These are phyloP conservation scores for Blastobotrys chiropterorum DNA, from an alignment of 805 yeast species.

Conservation along the genomic window DNA sequence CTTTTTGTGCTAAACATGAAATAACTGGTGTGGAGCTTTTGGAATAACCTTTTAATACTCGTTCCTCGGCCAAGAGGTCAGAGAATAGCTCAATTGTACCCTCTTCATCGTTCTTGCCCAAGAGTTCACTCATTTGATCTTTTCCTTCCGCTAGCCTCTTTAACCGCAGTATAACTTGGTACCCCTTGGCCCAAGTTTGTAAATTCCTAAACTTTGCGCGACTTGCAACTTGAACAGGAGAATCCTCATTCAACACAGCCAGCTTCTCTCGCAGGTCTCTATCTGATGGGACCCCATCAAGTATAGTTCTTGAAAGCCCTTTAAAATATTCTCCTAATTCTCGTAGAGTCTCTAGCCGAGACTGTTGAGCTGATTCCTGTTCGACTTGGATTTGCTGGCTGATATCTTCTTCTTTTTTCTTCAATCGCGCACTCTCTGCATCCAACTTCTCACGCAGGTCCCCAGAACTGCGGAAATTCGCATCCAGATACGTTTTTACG, in stretches of 20 bases:
- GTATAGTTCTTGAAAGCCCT: constrained; percentile 1
- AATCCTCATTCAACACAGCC: neutral
- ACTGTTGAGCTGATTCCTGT: neutral
- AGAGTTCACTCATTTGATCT: neutral
- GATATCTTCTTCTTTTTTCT: constrained; percentile 7
- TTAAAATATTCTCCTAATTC: constrained; percentile 1
- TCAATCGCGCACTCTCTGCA: constrained; percentile 10
- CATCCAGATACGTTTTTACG: constrained; percentile 18
- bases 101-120: neutral
- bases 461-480: constrained; percentile 21
- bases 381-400: constrained; percentile 1
- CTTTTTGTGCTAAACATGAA: constrained; percentile 7
- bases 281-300: constrained; percentile 4
- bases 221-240: neutral
- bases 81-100: constrained; percentile 1
- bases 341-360: neutral
- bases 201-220: neutral
- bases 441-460: constrained; percentile 16
- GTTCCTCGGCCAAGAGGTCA: neutral
- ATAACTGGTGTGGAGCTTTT: constrained; percentile 5
- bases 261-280: neutral
- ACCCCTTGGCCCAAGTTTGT: constrained; percentile 4
- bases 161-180: constrained; percentile 1
- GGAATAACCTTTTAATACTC: constrained; percentile 1
- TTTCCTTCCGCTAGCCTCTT: neutral